Evolutionary conservation across 1,284 basidiomycete genomes (phyloP), one percentile per base, ranked within the genome.

Genomic region (Anthracocystis setariae): DNA sequence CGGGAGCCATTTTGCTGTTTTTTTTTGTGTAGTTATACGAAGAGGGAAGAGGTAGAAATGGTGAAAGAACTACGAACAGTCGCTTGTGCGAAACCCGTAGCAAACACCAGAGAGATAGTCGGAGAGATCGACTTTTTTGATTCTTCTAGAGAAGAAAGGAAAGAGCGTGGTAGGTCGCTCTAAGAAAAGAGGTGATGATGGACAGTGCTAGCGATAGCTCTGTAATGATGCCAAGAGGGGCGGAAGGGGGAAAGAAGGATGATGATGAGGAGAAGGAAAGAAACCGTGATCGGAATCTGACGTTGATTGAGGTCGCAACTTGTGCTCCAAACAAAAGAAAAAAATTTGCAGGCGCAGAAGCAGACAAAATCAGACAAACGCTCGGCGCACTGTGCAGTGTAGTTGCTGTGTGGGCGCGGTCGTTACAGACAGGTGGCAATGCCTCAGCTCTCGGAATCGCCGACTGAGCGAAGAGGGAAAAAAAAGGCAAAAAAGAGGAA

Each of bases 1-100:
- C 61, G 53, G 76, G 74, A 61, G 75, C 66, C 76, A 78, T 76
- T 21, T 49, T 73, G 43, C n/a, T 8, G 3, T 8, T 20, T 45
- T 29, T 45, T 42, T 5, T 15, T 3, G 21, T 23, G 21, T 5
- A 12, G 20, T 43, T 42, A 33, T n/a, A 27, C 27, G 39, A 21
- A 25, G 32, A 29, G 20, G 23, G 25, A 40, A 53, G 33, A 29
- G 42, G 20, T 38, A 21, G 18, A 2, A 35, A 21, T 20, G 63
- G 47, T 25, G 35, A 44, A 32, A 47, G 44, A 48, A 42, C 53
- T 60, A 61, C 46, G 20, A n/a, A 49, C 44, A 56, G 47, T 48
- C 42, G 64, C 56, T 52, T 40, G 58, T 39, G 48, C 32, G 53
- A 56, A 56, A 44, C 53, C 33, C 18, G 21, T 39, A 66, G 21